Conservation (phyloP, 352 stramenopile species). For the Pythium guiyangense region DNA sequence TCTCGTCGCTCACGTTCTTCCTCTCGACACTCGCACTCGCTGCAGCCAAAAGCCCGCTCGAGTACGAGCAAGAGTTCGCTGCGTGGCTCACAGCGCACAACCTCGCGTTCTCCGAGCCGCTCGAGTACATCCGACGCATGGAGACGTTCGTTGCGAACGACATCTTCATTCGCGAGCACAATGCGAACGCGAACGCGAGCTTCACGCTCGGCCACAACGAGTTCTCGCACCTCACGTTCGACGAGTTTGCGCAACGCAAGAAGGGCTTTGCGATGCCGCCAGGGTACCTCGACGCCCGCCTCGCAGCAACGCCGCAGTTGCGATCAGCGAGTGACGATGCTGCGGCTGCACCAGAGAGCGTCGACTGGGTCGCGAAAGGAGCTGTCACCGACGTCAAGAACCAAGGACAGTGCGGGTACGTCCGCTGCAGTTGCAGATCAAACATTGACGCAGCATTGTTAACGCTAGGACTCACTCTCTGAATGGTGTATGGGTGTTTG, state of each 20-base stretch:
- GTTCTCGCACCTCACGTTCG: constrained; percentile 27
- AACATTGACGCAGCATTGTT: too few relatives aligned
- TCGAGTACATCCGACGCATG: constrained; percentile 19
- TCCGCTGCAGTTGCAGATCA: background rate
- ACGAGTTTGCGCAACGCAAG: constrained; percentile 20
- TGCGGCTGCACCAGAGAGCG: constrained; percentile 3
- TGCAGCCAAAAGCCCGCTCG: constrained; percentile 1
- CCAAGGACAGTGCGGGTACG: constrained; percentile 90
- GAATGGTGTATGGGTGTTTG: background rate
- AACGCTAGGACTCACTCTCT: background rate
- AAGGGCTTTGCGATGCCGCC: constrained; percentile 16
- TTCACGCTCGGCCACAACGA: constrained; percentile 29
- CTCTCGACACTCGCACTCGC: background rate
- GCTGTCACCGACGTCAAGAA: constrained; percentile 84
- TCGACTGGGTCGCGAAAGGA: constrained; percentile 33
- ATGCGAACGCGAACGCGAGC: constrained; percentile 8
- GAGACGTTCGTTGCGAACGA: constrained; percentile 25
- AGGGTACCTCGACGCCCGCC: constrained; percentile 14
- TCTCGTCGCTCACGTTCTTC: constrained; percentile 12
- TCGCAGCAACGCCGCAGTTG: background rate
- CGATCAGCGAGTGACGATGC: background rate
- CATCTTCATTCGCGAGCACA: constrained; percentile 21
- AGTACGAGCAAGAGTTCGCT: constrained; percentile 25
- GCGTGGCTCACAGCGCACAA: constrained; percentile 13
- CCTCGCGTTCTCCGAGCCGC: constrained; percentile 12